Evolutionary conservation across 495 filamentous ascomycete genomes (phyloP), one percentile per base, ranked within the genome.

Genomic region (Xylaria scruposa): DNA sequence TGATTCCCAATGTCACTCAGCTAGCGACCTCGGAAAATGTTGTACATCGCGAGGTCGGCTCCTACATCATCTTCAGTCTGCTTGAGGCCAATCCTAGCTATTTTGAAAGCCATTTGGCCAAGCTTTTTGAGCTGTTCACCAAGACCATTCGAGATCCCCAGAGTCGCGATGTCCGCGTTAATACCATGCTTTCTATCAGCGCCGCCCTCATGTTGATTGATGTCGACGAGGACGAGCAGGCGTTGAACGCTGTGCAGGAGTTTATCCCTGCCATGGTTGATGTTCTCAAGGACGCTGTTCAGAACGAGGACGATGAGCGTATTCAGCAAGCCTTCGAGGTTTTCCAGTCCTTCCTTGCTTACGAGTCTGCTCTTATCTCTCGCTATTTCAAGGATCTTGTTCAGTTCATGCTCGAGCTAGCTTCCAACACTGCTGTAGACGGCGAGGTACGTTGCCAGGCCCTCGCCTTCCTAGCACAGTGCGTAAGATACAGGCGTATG

Each of bases 261-360:
- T 86, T 94, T 51, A 85, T 98, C 58, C 97, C 96, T 12, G 77
- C 89, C 72, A 97, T 98, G 94, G 94, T 98, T 46, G 87, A 88
- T 26, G 92, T 98, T 12, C 88, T 99, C 61, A 95, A 97, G 85
- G 86, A 90, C 59, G 88, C 92, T 29, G 90, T 98, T 66, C 88
- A 92, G 73, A 85, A 87, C 38, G 87, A 89, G 10, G 91, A 98
- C 76, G 95, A 97, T 72, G 95, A 97, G 74, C 91, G 91, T 72
- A 88, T 91, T 62, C 92, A 93, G 81, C 92, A 95, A 77, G 91
- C 91, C 7, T 99, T 99, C 76, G 96, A 99, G 80, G 95, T 98
- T 64, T 97, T 99, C 88, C 97, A 99, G 83, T 97, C 93, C 42
- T 88, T 98, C 70, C 86, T 99, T 40, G 93, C 93, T 71, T 97